These are phyloP conservation scores for Fraxinus excelsior DNA, from an alignment of 257 asterid genomes.

Conservation along the genomic window DNA sequence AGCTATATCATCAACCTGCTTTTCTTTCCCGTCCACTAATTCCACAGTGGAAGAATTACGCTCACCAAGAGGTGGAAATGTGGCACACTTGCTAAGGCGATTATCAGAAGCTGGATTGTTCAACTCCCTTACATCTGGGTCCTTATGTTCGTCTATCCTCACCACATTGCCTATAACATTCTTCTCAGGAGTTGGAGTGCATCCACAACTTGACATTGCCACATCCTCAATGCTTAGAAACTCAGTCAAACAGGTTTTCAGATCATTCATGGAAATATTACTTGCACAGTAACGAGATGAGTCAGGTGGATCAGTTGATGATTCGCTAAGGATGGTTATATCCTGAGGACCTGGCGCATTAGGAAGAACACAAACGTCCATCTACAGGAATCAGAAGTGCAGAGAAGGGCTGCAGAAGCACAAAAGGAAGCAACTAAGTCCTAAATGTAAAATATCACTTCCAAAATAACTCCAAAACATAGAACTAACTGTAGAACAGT, in stretches of 20 bases:
- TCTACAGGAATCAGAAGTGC: slow-evolving; percentile 41
- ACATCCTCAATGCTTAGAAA: slow-evolving; percentile 41
- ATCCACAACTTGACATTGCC: slow-evolving; percentile 29
- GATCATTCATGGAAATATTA: slow-evolving; percentile 51
- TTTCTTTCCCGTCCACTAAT: slow-evolving; percentile 27
- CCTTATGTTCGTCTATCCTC: slow-evolving; percentile 36
- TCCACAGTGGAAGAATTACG: slow-evolving; percentile 31
- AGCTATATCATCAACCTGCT: slow-evolving; percentile 28
- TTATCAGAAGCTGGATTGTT: slow-evolving; percentile 32
- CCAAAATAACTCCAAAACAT: slow-evolving; percentile 1
- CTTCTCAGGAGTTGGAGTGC: slow-evolving; percentile 25
- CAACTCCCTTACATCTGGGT: slow-evolving; percentile 18
- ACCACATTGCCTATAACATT: slow-evolving; percentile 21
- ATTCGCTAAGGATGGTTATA: slow-evolving; percentile 25
- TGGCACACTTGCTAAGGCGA: slow-evolving; percentile 46
- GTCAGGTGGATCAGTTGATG: too few species aligned
- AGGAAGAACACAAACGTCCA: slow-evolving; percentile 56
- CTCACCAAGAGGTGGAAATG: slow-evolving; percentile 49
- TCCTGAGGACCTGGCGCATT: slow-evolving; percentile 45
- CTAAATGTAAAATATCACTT: slow-evolving; percentile 5
- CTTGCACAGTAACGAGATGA: slow-evolving; percentile 7
- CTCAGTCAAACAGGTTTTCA: slow-evolving; percentile 44
- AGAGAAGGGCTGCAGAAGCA: slow-evolving; percentile 27
- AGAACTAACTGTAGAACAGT: neutral
- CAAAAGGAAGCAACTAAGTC: slow-evolving; percentile 5